These are phyloP conservation scores for Hemisphaericaspora xylofermentans DNA, from an alignment of 1,139 yeast genomes.

Conservation along the genomic window DNA sequence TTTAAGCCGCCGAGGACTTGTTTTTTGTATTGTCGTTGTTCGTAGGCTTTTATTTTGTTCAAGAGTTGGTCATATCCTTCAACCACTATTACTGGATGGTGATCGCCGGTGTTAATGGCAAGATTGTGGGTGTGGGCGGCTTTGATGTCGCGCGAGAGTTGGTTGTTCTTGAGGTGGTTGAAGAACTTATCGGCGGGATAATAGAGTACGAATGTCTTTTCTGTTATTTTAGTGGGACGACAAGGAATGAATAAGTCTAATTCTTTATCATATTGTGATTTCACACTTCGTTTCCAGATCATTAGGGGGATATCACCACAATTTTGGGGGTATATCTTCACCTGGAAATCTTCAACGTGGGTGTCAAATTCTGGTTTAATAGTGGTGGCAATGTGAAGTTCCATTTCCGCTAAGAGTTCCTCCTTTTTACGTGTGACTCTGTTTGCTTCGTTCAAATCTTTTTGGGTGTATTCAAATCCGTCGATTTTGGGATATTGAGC, in stretches of 20 bases:
- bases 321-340: constrained; percentile 5
- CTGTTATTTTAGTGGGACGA: constrained; percentile 36
- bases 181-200: constrained; percentile 49
- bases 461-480: constrained; percentile 19
- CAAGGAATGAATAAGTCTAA: constrained; percentile 58
- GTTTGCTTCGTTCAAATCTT: constrained; percentile 50
- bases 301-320: constrained; percentile 27
- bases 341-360: constrained; percentile 6
- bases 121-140: neutral
- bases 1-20: constrained; percentile 32
- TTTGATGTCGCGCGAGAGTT: constrained; percentile 12
- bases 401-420: constrained; percentile 52
- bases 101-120: constrained; percentile 4
- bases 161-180: constrained; percentile 28
- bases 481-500: constrained; percentile 8
- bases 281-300: constrained; percentile 35
- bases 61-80: constrained; percentile 50
- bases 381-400: constrained; percentile 27
- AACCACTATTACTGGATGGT: constrained; percentile 42
- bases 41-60: constrained; percentile 41
- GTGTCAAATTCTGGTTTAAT: constrained; percentile 7
- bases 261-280: constrained; percentile 41
- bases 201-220: constrained; percentile 43
- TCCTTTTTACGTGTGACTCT: constrained; percentile 47
- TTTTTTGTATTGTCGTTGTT: constrained; percentile 45